Base-by-base conservation (phyloP, 2,329 filamentous ascomycete genomes). In the Ceratocystis variospora region DNA sequence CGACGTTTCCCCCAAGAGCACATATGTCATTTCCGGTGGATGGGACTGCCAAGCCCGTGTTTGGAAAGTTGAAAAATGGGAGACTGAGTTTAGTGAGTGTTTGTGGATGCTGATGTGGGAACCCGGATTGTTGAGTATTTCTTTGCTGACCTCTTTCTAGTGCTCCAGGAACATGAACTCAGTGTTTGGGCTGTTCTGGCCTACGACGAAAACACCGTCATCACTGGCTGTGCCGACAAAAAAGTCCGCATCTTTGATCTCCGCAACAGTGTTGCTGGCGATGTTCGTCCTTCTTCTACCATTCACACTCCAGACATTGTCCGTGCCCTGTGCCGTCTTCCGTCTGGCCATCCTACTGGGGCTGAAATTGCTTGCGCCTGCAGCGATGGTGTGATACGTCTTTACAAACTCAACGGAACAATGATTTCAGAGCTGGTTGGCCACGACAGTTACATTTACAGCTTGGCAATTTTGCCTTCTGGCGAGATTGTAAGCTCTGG, bases 361-460 rank as follows among this genome's bases (percentile, higher is more conserved):
- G 93, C 91, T 19, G 87, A 96, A n/a, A 92, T 99, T 74, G 94
- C 92, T 59, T 96, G 92, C 55, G 92, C 94, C 17, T 90, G 90
- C 71, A 99, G 97, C 72, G 94, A 99, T 73, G 90, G 90, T 33
- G 79, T 92, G 22, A 88, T 99, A 69, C 84, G 92, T 59, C 76
- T 97, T 3, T 99, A 92, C 88, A 94, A 87, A 45, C 73, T 96
- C 31, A 83, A 87, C 64, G 94, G 94, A 0, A 80, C 87, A 62
- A 82, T 89, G 67, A 79, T 96, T 10, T 87, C 82, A 8, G 86
- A 92, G 74, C 79, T 99, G 2, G 83, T 87, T 68, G 94, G 93
- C 0, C 95, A 99, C 72, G 91, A 96, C 67, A 95, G 87, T 73
- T 99, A 96, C 74, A 94, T 99, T 67, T 99, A 99, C 75, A 88